Evolutionary conservation across 768 basidiomycete genomes (phyloP).

Genomic region (Mycena kentingensis): DNA sequence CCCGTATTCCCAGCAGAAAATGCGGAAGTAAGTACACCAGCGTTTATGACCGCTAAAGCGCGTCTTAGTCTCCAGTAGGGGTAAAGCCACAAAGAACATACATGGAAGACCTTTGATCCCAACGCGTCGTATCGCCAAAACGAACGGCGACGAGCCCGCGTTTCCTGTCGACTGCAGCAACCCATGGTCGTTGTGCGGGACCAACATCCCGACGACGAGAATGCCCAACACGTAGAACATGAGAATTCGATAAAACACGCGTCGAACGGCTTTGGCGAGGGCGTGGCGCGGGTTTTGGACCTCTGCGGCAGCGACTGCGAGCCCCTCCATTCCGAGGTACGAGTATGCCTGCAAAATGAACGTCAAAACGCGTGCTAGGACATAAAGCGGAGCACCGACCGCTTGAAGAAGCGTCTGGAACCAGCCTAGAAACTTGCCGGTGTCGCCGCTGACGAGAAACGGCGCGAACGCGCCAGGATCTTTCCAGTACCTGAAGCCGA

Average conservation of each 20-base stretch:
- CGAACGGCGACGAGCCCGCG: slow-evolving; percentile 69
- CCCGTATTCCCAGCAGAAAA: slow-evolving; percentile 62
- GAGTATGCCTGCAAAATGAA: slow-evolving; percentile 48
- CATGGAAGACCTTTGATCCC: slow-evolving; percentile 52
- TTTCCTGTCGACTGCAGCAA: slow-evolving; percentile 31
- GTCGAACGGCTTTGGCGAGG: slow-evolving; percentile 63
- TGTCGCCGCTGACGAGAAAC: slow-evolving; percentile 5
- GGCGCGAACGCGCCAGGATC: slow-evolving; percentile 17
- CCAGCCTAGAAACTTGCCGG: slow-evolving; percentile 17
- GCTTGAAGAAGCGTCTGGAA: slow-evolving; percentile 17
- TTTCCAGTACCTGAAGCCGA: slow-evolving; percentile 52
- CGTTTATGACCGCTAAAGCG: slow-evolving; percentile 50
- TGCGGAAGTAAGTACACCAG: slow-evolving; percentile 57
- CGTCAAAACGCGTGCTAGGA: not conserved
- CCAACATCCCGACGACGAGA: slow-evolving; percentile 65
- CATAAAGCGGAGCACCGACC: slow-evolving; percentile 4
- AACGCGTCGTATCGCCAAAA: slow-evolving; percentile 64
- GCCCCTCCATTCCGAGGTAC: slow-evolving; percentile 60
- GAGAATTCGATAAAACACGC: slow-evolving; percentile 47
- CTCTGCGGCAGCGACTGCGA: slow-evolving; percentile 51
- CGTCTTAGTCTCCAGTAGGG: not conserved
- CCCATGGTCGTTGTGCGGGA: slow-evolving; percentile 57
- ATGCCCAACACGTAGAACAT: slow-evolving; percentile 55
- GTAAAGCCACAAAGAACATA: slow-evolving; percentile 8
- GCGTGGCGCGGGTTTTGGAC: slow-evolving; percentile 63